Evolutionary conservation across 306 rosid genomes (phyloP), one percentile per base, ranked within the genome.

Genomic region (Acacia crassicarpa): DNA sequence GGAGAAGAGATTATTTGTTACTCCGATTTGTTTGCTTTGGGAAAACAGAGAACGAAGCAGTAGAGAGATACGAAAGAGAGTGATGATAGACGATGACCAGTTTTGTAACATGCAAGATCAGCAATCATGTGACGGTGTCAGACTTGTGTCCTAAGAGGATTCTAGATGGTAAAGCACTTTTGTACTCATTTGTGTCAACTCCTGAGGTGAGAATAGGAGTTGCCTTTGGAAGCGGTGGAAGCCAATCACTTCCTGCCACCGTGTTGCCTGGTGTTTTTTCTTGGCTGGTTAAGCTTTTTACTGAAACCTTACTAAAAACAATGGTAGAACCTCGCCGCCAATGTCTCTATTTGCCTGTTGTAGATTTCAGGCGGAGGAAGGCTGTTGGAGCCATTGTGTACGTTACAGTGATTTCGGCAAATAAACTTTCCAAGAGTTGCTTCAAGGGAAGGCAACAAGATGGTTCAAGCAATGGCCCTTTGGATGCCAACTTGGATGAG

Each of bases 291-390:
- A 94, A 87, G 85, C 78, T 89, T 79, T 82, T 92, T 59, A 90
- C 88, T 12, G 97, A 94, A 3, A 86, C 93, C 71, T 71, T 94
- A 69, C 85, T 72, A 45, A 94, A 87, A 85, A 90, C 97, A 17
- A 88, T 92, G 97, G 97, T 94, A 62, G 98, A 94, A 84, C 98
- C 98, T 83, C 89, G 89, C 62, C 92, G 97, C 6, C 91, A 88
- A 53, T 94, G 98, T 79, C 84, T 84, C 78, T 81, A 92, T 76
- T 85, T 94, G 88, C 97, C 97, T 71, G 89, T 86, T 15, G 89
- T 87, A 75, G 76, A 86, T 72, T 84, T 90, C 16, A 79, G 85
- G n/a, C n/a, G n/a, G 87, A 94, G 89, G 83, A 88, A 69, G 76
- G 97, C 88, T 22, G 95, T 88, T 46, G 97, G 94, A 58, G 97